These are phyloP conservation scores for Cytospora schulzeri DNA, from an alignment of 2,329 filamentous ascomycete genomes.

Conservation along the genomic window DNA sequence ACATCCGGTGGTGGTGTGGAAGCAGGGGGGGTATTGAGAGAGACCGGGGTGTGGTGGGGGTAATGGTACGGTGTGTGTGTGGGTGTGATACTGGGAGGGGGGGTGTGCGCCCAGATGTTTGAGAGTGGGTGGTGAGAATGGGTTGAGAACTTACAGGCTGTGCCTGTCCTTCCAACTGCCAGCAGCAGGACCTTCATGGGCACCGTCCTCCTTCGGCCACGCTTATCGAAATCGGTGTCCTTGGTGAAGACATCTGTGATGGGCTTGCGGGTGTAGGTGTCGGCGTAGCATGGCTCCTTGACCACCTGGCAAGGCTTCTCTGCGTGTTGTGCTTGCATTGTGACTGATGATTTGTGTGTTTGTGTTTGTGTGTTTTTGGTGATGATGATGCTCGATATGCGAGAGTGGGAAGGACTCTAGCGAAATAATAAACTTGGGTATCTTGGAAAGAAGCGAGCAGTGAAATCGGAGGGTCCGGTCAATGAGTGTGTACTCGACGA, in stretches of 20 bases:
- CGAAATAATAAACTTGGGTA: background rate
- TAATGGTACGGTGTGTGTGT: background rate
- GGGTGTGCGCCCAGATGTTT: too few species aligned
- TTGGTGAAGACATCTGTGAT: conserved; percentile 63
- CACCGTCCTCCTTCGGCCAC: conserved; percentile 64
- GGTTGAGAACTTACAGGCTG: conserved; percentile 60
- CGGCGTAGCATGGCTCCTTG: conserved; percentile 31
- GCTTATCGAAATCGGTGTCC: conserved; percentile 68
- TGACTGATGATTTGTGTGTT: background rate
- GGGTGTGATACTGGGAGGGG: background rate
- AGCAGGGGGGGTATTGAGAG: background rate
- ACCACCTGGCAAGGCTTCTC: conserved; percentile 11
- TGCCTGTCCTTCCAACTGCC: conserved; percentile 70
- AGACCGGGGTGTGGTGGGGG: background rate
- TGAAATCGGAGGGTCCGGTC: background rate
- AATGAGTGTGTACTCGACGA: conserved; percentile 12
- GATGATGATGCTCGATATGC: background rate
- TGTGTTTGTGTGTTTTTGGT: background rate
- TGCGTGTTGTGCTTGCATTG: conserved; percentile 11
- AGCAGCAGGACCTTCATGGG: conserved; percentile 74
- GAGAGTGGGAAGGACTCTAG: background rate
- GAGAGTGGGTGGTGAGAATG: too few species aligned
- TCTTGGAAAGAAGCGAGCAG: background rate
- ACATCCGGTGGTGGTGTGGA: background rate
- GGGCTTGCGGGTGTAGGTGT: conserved; percentile 43